Base-by-base conservation (phyloP, 1,284 basidiomycete species). In the Boletus mariae region DNA sequence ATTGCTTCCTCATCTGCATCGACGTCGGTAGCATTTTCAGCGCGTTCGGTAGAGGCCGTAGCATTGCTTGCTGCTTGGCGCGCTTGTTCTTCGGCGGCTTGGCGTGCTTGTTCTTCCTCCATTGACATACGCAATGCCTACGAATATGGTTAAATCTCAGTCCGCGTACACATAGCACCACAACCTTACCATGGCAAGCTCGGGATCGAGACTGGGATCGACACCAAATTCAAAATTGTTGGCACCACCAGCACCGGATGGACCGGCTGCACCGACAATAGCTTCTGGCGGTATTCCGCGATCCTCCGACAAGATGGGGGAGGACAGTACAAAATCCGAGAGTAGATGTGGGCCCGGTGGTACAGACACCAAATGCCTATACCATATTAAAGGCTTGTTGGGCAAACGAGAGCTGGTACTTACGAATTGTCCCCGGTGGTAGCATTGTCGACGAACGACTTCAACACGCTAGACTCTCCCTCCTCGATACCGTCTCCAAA, bases 61-160 rank as follows among this genome's bases (percentile, higher is more conserved):
- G 73, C 59, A 26, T 68, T 59, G 4, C 68, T 41, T n/a, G 68
- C 60, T 7, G 70, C 61, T 31, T 75, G 72, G 17, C 71, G 67
- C 28, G 66, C 60, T 44, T 56, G 69, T 51, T 59, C 75, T 59
- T 71, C 78, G 6, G 83, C 88, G n/a, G 83, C 87, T 74, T 92
- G 90, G 23, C 94, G 84, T 32, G 94, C 94, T 68, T 91, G 87
- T 57, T 95, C 96, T 73, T 99, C 96, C 73, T 98, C 92, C 80
- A 99, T 85, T 0, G 95, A 98, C 87, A 99, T 93, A 38, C 96
- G 90, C 42, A 99, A 80, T 11, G 94, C 96, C 94, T 97, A 63
- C 41, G 45, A 28, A 52, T 38, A 42, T 29, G 31, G 32, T 57
- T 31, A 59, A 43, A 17, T 15, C 37, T 46, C 42, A 31, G 38